Evolutionary conservation across 306 rosid genomes (phyloP).

Genomic region (Casuarina cunninghamiana): DNA sequence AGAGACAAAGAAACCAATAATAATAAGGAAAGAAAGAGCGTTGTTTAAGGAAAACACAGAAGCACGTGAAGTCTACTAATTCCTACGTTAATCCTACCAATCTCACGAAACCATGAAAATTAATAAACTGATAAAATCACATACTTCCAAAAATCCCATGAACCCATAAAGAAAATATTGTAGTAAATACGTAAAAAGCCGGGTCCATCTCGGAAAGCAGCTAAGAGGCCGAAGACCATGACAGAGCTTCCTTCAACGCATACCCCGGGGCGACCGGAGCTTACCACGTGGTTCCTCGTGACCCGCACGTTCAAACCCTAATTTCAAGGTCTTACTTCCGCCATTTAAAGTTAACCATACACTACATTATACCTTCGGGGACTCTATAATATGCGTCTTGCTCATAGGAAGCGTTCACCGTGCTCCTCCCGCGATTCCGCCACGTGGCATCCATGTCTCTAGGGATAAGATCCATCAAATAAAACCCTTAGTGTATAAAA

Average conservation of each 20-base stretch:
- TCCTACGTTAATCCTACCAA: constrained; percentile 24
- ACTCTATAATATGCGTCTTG: background rate
- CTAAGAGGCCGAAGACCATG: background rate
- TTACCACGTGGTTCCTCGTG: constrained; percentile 45
- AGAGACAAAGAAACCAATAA: background rate
- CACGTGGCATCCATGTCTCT: background rate
- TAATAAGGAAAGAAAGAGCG: background rate
- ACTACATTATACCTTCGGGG: constrained; percentile 7
- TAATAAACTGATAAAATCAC: background rate
- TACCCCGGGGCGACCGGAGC: constrained; percentile 23
- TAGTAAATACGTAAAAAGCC: constrained; percentile 28
- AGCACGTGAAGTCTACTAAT: constrained; percentile 43
- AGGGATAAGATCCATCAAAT: no score
- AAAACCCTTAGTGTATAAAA: no score
- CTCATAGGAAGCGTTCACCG: background rate
- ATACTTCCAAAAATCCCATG: constrained; percentile 14
- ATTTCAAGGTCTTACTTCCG: constrained; percentile 28
- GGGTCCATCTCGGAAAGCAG: constrained; percentile 30
- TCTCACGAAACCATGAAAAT: background rate
- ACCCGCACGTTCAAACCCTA: constrained; percentile 36
- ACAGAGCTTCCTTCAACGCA: constrained; percentile 8
- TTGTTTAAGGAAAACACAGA: background rate
- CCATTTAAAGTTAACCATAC: background rate
- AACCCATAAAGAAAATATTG: background rate
- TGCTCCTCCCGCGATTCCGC: background rate